Conservation (phyloP, 129 eudicot genomes). For the Heracleum sosnowskyi region DNA sequence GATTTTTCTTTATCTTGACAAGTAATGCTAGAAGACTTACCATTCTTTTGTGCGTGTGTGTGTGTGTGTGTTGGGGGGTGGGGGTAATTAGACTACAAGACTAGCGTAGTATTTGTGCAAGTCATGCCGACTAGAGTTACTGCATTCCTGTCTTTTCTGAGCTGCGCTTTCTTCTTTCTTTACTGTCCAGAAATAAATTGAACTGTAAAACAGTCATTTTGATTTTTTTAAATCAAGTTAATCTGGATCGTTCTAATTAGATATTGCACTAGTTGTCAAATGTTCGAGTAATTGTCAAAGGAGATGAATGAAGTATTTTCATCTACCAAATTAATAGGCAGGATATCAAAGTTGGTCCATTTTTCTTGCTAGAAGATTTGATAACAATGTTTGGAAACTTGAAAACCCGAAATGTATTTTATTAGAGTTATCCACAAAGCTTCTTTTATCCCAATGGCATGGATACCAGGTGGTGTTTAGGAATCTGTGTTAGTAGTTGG, state of each 20-base stretch:
- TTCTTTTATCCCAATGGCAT: background rate
- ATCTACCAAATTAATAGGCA: background rate
- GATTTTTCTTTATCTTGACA: background rate
- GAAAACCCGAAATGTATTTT: too few relatives aligned
- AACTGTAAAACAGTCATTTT: background rate
- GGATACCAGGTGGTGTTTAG: background rate
- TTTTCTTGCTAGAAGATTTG: background rate
- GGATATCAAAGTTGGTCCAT: background rate
- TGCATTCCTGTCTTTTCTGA: background rate
- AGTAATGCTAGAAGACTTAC: background rate
- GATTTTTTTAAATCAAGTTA: too few relatives aligned
- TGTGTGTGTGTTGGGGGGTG: background rate
- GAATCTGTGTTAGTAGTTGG: background rate
- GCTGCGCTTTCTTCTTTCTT: background rate
- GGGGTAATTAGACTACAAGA: too few relatives aligned
- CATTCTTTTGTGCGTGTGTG: background rate
- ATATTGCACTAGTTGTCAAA: too few relatives aligned
- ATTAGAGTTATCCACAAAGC: background rate
- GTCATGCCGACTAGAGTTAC: too few relatives aligned
- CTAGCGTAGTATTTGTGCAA: too few relatives aligned
- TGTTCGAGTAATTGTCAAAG: background rate
- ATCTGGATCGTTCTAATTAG: background rate
- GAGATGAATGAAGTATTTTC: background rate
- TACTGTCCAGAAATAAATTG: background rate
- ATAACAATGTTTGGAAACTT: background rate